Base-by-base conservation (phyloP, 805 yeast genomes). In the Teunomyces cretensis region DNA sequence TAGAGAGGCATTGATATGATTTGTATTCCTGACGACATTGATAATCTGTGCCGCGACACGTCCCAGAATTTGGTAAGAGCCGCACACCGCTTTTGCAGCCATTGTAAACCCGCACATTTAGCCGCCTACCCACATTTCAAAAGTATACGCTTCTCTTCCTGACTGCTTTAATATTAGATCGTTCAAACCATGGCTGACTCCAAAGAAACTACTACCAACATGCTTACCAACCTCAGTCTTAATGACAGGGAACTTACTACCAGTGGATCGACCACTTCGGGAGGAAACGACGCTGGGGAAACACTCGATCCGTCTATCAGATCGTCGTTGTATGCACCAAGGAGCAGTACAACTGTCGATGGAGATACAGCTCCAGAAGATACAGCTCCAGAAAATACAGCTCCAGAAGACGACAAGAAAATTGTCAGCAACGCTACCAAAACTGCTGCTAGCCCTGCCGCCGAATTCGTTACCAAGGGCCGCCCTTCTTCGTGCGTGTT, bases 401-500 rank as follows among this genome's bases (percentile, higher is more conserved):
- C 11, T 30, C 12, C 30, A 27, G 22, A 19, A 28, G 6, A 3
- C 22, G 22, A 4, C 6, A 19, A 16, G 15, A 15, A 9, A 26
- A 9, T 11, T 26, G 28, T 9, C 12, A 11, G 28, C 28, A 9
- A 8, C 12, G 9, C 28, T 7, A 3, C 28, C 12, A 26, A 9
- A 26, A 9, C 28, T 8, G 28, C 9, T 5, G 9, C 28, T 12
- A n/a, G 19, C 4, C n/a, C 36, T 15, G 36, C 13, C n/a, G n/a
- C 24, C 39, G 22, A 24, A 6, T 6, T 31, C 26, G 28, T 17
- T 15, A 31, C 32, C n/a, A 57, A 66, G 46, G 88, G 86, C 6
- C 75, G 86, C 39, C 96, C 96, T 12, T 84, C 96, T 0, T 81
- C 95, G 1, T 88, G 96, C 64, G 86, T 88, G 2, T 88, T 89